Evolutionary conservation across 768 basidiomycete species (phyloP), one percentile per base, ranked within the genome.

Genomic region (Lactarius psammicola): DNA sequence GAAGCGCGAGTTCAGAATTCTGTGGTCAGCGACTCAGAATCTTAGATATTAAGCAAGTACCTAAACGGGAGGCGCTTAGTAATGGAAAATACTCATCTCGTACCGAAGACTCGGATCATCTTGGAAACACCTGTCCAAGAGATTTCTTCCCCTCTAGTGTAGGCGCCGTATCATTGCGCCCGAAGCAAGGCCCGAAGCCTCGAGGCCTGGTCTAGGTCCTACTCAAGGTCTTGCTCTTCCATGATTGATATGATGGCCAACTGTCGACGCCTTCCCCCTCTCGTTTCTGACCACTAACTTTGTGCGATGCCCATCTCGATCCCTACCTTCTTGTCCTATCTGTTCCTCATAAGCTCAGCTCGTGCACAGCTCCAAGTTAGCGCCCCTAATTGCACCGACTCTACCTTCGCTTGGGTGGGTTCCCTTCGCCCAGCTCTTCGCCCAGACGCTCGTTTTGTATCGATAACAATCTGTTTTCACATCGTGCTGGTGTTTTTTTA

Each of bases 401-500:
- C 30, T 18, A 6, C 3, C n/a, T 54, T 36, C 38, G 13, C 55
- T 23, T 70, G 69, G 69, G 69, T 70, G 23, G 15, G 69, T 62
- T 5, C 15, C 38, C 17, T 31, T 38, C 36, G 42, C 46, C n/a
- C 17, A 38, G n/a, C 15, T 31, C 17, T 31, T 38, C 36, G 42
- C 46, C n/a, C 17, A 38, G n/a, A n/a, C 20, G 3, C n/a, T 49
- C 23, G 23, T 5, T 44, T 53, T 7, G 13, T 62, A 30, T 20
- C 17, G 36, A 34, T 51, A 28, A 60, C 42, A 18, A 20, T 31
- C 17, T 2, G 10, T 54, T 4, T 20, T 1, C 62, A 6, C 55
- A 23, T 1, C 23, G 57, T 38, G 10, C 4, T n/a, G 34, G 18
- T 4, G 36, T n/a, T 0, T 13, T 3, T 20, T 23, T 15, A 20